Base-by-base conservation (phyloP, 805 yeast genomes). In the Tetrapisispora pingtungensis region DNA sequence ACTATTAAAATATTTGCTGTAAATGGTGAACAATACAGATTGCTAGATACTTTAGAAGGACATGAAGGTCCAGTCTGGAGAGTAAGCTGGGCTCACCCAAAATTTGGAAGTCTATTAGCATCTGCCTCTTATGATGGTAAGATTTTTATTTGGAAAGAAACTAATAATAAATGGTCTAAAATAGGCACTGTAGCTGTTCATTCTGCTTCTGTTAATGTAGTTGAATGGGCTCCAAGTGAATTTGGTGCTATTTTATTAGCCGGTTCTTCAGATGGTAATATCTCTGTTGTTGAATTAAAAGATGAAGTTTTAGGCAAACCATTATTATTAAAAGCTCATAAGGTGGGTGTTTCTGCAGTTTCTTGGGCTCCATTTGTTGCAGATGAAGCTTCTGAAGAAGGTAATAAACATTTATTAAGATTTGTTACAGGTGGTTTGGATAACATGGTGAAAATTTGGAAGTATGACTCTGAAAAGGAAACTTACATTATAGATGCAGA, bases 61-160 rank as follows among this genome's bases (percentile, higher is more conserved):
- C 97, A 89, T 65, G 95, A 86, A 49, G 97, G 96, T 20, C 96
- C 97, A 18, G 96, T 89, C 38, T 89, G 97, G 97, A 95, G 87
- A 68, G 93, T 87, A 14, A 75, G 84, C 42, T 89, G 97, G 97
- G 96, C 96, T 5, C 97, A 89, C 61, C 97, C 97, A 31, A 88
- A 89, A 62, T 89, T 87, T 58, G 97, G 97, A 24, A 80, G 84
- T 12, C 84, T 88, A 49, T 71, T 89, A 51, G 97, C 97, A 1
- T 81, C 94, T 30, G 84, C 93, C 53, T 85, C 95, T 1, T 89
- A 85, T 58, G 96, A 89, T 61, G 97, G 97, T 40, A 82, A 81
- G 55, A 95, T 84, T 14, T 67, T 87, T 48, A 79, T 89, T 55
- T 89, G 97, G 97, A 81, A 84, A 58, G 96, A 88, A 66, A 93